Percentiles rank a stretch among this genome's conserved stretches.
Conservation (phyloP, 495 filamentous ascomycete genomes). For the Aspergillus wentii region DNA sequence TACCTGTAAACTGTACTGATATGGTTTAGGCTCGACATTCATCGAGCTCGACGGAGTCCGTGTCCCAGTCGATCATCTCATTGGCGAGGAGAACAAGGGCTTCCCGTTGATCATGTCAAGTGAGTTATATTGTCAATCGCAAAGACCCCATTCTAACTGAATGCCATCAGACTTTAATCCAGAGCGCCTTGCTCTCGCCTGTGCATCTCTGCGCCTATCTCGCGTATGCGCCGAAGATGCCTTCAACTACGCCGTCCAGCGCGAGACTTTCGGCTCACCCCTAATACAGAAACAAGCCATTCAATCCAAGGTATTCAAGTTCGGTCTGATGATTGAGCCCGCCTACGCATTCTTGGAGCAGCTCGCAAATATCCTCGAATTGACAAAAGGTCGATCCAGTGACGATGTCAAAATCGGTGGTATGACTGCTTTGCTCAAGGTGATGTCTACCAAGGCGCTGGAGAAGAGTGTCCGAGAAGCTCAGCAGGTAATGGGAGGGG, state of each 20-base stretch:
- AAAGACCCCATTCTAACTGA: not conserved
- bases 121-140: conserved; percentile 8
- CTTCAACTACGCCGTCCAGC: conserved; percentile 42
- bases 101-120: conserved; percentile 48
- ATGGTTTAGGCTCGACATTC: conserved; percentile 36
- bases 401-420: conserved; percentile 43
- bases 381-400: conserved; percentile 26
- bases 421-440: conserved; percentile 46
- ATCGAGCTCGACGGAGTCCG: conserved; percentile 44
- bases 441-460: conserved; percentile 48
- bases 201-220: conserved; percentile 36
- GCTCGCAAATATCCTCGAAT: conserved; percentile 39
- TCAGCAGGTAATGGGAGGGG: conserved; percentile 57
- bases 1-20: conserved; percentile 9
- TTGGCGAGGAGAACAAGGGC: conserved; percentile 43
- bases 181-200: conserved; percentile 39
- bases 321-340: conserved; percentile 45
- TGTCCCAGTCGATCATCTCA: conserved; percentile 38
- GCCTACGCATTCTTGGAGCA: conserved; percentile 47
- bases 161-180: conserved; percentile 41
- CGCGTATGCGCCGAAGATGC: conserved; percentile 45
- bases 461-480: conserved; percentile 56
- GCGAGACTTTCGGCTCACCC: conserved; percentile 45
- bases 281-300: conserved; percentile 43
- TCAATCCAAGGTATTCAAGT: conserved; percentile 43